Percentiles rank a stretch among this genome's conserved stretches.
phyloP scores from a whole-genome alignment of 2,329 filamentous ascomycete species.

The Botrytis byssoidea region DNA sequence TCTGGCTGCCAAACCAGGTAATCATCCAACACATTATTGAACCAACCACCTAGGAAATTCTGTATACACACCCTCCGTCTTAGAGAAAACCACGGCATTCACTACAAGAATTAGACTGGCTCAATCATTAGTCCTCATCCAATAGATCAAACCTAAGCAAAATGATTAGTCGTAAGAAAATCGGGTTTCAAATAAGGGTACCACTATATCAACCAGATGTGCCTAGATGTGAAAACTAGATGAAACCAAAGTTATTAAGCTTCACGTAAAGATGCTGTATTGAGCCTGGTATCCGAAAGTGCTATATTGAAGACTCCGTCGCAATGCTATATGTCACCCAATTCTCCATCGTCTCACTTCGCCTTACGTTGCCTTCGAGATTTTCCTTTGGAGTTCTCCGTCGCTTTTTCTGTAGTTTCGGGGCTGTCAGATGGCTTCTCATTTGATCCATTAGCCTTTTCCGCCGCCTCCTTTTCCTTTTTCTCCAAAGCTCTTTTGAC shows the following conservation, averaged over 20 bases:
- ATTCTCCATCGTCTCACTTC: conserved; percentile 25
- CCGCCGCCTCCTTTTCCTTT: conserved; percentile 42
- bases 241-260: neutral
- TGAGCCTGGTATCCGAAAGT: conserved; percentile 7
- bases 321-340: conserved; percentile 13
- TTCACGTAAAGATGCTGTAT: neutral
- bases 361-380: conserved; percentile 35
- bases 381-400: conserved; percentile 33
- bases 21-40: neutral
- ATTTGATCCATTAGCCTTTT: conserved; percentile 32
- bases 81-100: neutral
- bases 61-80: neutral
- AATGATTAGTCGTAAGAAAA: neutral
- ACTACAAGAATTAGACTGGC: neutral
- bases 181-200: neutral
- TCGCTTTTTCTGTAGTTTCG: conserved; percentile 40
- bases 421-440: conserved; percentile 34
- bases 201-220: neutral
- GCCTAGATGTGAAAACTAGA: neutral
- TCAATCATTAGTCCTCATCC: neutral
- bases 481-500: conserved; percentile 45
- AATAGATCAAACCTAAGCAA: neutral
- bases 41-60: neutral
- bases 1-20: neutral
- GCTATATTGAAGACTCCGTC: conserved; percentile 10